Evolutionary conservation across 2,329 filamentous ascomycete genomes (phyloP), one percentile per base, ranked within the genome.

Genomic region (Xylariaceae sp.): DNA sequence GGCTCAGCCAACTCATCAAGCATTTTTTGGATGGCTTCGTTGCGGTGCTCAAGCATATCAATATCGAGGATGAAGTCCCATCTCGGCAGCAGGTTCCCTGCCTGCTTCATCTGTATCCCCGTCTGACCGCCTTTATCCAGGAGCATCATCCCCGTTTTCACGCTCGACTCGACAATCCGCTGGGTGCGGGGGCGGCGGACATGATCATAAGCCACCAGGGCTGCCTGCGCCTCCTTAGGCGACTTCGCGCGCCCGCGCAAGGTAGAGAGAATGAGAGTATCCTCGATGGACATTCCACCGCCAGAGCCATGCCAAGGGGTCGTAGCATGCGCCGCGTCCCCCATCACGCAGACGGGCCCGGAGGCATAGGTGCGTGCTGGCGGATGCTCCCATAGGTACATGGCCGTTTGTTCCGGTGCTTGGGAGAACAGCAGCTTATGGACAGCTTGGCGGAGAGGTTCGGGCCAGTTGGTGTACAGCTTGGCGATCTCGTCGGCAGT

Each of bases 321-420:
- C 2, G 43, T 47, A 1, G 48, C 36, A n/a, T 53, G 48, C 2
- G 50, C 47, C 2, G 48, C 46, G 13, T 52, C 50, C 14, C 47
- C 49, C 7, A 42, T 36, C 2, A 56, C 21, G 24, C 50, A 49
- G 2, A 54, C 13, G 8, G 45, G 37, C 0, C 50, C 52, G 2
- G 45, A 50, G 16, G 43, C 46, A 21, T 54, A 52, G 6, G 24
- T 54, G 3, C 12, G 19, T 0, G 50, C 50, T 1, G 32, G 32
- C 3, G 44, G 44, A 15, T 56, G 50, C 5, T 57, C 52, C 51
- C 50, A 57, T 1, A 56, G 42, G 21, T 55, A 56, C 3, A 52
- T 38, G 1, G 31, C 50, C 0, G 19, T 13, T 2, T 55, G 49
- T n/a, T 52, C 48, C 2, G 44, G 36, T 28, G 50, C 8, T 5